Percentiles rank a stretch among this genome's conserved stretches.
phyloP scores from a whole-genome alignment of 108 stramenopile genomes.

The Ochromonas danica region DNA sequence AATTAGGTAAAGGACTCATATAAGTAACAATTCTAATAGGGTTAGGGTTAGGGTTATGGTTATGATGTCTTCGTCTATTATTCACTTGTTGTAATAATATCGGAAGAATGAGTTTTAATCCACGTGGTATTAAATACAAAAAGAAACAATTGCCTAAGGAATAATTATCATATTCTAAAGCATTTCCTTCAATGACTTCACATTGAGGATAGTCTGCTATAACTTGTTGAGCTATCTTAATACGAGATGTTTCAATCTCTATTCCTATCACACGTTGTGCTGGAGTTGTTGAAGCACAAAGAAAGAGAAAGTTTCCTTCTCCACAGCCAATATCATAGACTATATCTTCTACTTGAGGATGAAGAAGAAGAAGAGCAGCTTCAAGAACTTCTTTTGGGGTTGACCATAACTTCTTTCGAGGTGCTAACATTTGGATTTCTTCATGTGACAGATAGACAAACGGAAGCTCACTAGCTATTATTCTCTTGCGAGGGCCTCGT shows the following conservation, averaged over 20 bases:
- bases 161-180: background rate
- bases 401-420: constrained; percentile 25
- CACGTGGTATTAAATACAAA: background rate
- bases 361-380: background rate
- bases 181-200: background rate
- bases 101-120: background rate
- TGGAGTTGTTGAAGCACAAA: background rate
- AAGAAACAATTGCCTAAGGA: background rate
- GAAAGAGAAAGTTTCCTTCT: constrained; percentile 1
- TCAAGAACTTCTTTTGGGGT: background rate
- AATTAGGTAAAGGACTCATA: background rate
- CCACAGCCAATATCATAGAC: constrained; percentile 21
- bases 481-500: too few species aligned
- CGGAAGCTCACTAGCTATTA: too few species aligned
- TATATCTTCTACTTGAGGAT: background rate
- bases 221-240: background rate
- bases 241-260: background rate
- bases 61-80: too few species aligned
- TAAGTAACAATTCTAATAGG: background rate
- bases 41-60: too few species aligned
- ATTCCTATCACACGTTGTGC: background rate
- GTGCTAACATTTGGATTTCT: constrained; percentile 21
- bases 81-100: background rate
- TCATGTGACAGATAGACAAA: too few species aligned
- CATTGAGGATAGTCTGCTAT: background rate